Base-by-base conservation (phyloP, 371 early-diverging fungal genomes). In the Chytridiales sp. region DNA sequence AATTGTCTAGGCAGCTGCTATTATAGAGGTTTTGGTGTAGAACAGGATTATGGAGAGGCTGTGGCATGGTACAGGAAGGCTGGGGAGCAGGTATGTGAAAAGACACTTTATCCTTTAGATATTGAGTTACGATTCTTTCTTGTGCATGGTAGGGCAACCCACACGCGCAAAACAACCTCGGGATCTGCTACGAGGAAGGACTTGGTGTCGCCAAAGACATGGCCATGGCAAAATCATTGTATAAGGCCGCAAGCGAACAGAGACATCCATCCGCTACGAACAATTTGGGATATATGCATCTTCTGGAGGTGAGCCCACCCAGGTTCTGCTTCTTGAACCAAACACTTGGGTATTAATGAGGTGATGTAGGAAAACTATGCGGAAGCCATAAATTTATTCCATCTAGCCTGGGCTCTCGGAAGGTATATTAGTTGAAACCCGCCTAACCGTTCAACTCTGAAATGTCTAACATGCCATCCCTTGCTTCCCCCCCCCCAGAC, bases 161-260 rank as follows among this genome's bases (percentile, higher is more conserved):
- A n/a, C 59, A 60, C 43, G 85, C 82, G 1, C 73, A 68, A 42
- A 79, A 76, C 61, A 74, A 77, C 51, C 65, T 85, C n/a, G 82
- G 79, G n/a, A 72, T 75, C 29, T 78, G 76, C 56, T 80, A 82
- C 70, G 82, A 78, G 56, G 75, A 79, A 47, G 86, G 86, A 3
- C 56, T 66, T 2, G 83, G 82, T 5, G 71, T 80, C 22, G 61
- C 60, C 27, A 66, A 64, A 52, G 75, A 81, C 43, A 26, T 69
- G 35, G 61, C 35, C 15, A 43, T 57, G 40, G 82, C 82, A 2
- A 75, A 76, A 44, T 50, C 56, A 29, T 64, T 62, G 42, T 84
- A 83, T 56, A 68, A 66, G 50, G 52, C 62, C 35, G 78, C 82
- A 17, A 73, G 75, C 21, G 77, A 76, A 29, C 41, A 62, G 40